phyloP scores from a whole-genome alignment of 1,284 basidiomycete genomes.

The Meira nashicola region DNA sequence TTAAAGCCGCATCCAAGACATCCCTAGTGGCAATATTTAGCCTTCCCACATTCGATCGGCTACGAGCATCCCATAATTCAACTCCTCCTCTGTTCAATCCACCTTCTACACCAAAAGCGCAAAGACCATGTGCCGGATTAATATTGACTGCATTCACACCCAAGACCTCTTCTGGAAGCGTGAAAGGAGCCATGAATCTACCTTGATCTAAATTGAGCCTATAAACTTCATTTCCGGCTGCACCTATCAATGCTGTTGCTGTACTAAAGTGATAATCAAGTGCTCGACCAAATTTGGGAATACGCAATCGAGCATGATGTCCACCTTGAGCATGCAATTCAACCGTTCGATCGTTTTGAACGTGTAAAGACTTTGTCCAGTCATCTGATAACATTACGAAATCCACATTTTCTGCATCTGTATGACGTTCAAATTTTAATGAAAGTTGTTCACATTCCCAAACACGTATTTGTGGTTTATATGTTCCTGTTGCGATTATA shows the following conservation, averaged over 20 bases:
- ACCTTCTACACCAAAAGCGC: conserved; percentile 76
- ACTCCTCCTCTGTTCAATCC: conserved; percentile 64
- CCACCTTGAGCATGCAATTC: conserved; percentile 92
- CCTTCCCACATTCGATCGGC: conserved; percentile 68
- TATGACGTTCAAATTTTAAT: conserved; percentile 91
- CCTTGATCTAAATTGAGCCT: conserved; percentile 94
- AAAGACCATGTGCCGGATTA: conserved; percentile 86
- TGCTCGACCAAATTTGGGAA: conserved; percentile 87
- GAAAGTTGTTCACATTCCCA: conserved; percentile 92
- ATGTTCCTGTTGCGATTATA: conserved; percentile 89
- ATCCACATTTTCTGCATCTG: conserved; percentile 95
- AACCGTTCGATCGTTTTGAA: conserved; percentile 91
- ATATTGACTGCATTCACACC: conserved; percentile 91
- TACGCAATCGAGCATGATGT: conserved; percentile 83
- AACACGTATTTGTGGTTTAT: conserved; percentile 94
- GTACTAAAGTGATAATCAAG: conserved; percentile 84
- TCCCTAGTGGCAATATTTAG: conserved; percentile 67
- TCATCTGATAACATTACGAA: conserved; percentile 93
- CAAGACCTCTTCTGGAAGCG: conserved; percentile 55
- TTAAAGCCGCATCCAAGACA: conserved; percentile 42
- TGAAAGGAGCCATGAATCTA: conserved; percentile 62
- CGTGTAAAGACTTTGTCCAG: conserved; percentile 97
- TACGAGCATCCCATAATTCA: conserved; percentile 93
- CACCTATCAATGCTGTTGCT: conserved; percentile 71
- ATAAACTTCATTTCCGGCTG: conserved; percentile 78